A percentile compares a stretch with the other conserved stretches of the same genome.
These are phyloP conservation scores for Sanchytrium tribonematis DNA, from an alignment of 371 early-diverging fungal genomes.

Conservation along the genomic window DNA sequence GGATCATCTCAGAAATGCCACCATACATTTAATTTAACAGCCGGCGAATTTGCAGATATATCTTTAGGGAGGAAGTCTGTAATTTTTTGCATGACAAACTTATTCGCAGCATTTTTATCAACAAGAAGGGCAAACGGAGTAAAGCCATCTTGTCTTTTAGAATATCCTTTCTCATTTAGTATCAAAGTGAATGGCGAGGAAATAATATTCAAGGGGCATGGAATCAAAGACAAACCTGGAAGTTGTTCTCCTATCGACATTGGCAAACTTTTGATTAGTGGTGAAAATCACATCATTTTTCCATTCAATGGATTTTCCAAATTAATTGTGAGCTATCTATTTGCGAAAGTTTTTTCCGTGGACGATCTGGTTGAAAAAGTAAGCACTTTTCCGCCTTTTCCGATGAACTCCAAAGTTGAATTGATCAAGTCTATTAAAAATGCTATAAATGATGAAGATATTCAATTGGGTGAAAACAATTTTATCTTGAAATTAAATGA, in stretches of 20 bases:
- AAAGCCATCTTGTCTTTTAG: neutral
- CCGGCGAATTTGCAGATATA: neutral
- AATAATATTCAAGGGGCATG: neutral
- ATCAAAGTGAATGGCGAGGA: neutral
- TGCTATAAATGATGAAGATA: neutral
- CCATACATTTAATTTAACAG: neutral
- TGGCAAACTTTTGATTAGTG: neutral
- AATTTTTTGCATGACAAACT: neutral
- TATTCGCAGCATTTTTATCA: neutral
- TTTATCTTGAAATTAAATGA: neutral
- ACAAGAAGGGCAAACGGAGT: neutral
- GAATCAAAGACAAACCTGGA: neutral
- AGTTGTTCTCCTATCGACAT: neutral
- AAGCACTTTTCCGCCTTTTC: neutral
- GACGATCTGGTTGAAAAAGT: neutral
- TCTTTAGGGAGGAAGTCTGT: neutral
- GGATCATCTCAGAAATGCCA: neutral
- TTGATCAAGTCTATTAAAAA: neutral
- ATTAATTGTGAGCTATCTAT: neutral
- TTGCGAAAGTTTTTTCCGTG: neutral
- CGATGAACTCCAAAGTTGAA: neutral
- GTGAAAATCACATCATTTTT: neutral
- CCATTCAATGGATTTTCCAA: neutral
- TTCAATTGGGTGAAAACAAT: neutral
- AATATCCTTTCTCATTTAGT: neutral